phyloP scores from a whole-genome alignment of 202 grass and related monocot species.

The Saccharum hybrid region DNA sequence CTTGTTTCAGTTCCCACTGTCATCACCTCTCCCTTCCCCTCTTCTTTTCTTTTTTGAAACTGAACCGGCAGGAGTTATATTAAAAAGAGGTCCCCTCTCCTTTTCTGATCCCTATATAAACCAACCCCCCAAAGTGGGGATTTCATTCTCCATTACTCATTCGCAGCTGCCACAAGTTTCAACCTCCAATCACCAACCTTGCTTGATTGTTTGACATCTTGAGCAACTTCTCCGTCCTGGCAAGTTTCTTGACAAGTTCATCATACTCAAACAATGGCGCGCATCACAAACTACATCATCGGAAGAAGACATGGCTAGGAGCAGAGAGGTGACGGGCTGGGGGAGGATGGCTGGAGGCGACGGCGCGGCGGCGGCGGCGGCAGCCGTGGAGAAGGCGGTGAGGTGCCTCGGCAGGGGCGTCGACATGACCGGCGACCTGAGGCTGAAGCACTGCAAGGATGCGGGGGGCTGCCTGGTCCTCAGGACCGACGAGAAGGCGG shows the following conservation, averaged over 20 bases:
- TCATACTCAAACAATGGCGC: conserved; percentile 6
- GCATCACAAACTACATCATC: background rate
- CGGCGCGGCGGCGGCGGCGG: background rate
- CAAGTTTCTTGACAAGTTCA: conserved; percentile 2
- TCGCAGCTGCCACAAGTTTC: conserved; percentile 6
- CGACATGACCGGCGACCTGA: conserved; percentile 72
- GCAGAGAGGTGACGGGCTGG: background rate
- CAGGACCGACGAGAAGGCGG: conserved; percentile 43
- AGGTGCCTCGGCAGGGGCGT: conserved; percentile 73
- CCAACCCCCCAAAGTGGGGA: background rate
- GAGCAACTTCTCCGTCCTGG: background rate
- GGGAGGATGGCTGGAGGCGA: conserved; percentile 17
- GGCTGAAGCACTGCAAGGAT: conserved; percentile 76
- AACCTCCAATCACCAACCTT: conserved; percentile 17
- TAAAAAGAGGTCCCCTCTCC: no score
- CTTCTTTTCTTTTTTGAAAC: no score
- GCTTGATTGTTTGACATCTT: conserved; percentile 1
- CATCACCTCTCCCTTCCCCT: background rate
- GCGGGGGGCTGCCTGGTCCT: conserved; percentile 53
- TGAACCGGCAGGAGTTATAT: no score
- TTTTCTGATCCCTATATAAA: conserved; percentile 4
- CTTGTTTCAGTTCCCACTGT: conserved; percentile 16
- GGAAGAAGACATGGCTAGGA: conserved; percentile 35
- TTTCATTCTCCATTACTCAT: background rate
- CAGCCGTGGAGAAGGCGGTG: conserved; percentile 57